Evolutionary conservation across 345 rosid genomes (phyloP).

Genomic region (Trapa bicornis): DNA sequence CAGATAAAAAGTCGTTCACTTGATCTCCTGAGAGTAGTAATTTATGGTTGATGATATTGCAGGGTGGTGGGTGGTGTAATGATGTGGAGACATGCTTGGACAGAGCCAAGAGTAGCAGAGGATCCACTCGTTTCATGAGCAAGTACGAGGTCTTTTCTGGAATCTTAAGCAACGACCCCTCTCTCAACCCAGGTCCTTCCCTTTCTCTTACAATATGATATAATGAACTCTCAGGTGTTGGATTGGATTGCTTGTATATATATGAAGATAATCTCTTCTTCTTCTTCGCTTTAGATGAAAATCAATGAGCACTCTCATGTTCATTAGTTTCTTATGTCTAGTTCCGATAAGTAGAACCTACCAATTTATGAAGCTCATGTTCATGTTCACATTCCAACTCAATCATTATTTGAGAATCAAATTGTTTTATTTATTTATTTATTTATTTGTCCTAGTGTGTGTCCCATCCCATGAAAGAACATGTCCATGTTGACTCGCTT

Average conservation of each 20-base stretch:
- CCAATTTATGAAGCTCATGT: not conserved
- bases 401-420: too few species aligned
- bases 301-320: not conserved
- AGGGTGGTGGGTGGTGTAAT: constrained; percentile 99
- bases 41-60: not conserved
- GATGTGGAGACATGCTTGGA: constrained; percentile 62
- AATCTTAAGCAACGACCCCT: constrained; percentile 63
- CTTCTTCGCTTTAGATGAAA: too few species aligned
- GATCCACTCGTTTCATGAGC: constrained; percentile 69
- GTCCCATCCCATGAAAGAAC: constrained; percentile 5
- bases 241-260: too few species aligned
- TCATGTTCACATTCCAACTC: too few species aligned
- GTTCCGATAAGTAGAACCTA: not conserved
- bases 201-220: not conserved
- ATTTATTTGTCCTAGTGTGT: not conserved
- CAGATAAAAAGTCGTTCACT: not conserved
- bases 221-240: too few species aligned
- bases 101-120: constrained; percentile 59
- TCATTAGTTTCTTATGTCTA: not conserved
- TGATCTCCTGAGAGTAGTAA: not conserved
- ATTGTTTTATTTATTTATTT: too few species aligned
- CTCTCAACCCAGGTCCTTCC: constrained; percentile 61
- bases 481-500: constrained; percentile 9
- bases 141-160: constrained; percentile 60
- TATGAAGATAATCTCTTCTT: too few species aligned